Evolutionary conservation across 2,329 filamentous ascomycete species (phyloP), one percentile per base, ranked within the genome.

Genomic region (Cladosporium velox): DNA sequence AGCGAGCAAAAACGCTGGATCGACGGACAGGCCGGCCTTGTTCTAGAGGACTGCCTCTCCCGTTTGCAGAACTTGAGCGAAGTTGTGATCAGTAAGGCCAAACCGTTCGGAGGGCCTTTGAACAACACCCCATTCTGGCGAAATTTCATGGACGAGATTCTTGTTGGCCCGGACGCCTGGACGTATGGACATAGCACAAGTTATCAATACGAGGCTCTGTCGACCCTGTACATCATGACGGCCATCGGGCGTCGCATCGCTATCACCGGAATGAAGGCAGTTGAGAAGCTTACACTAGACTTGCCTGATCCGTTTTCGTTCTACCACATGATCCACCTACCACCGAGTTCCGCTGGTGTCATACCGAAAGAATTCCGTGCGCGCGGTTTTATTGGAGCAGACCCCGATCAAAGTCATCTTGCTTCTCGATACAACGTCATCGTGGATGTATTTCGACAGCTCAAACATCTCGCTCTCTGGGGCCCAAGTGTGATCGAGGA

Each of bases 61-160:
- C 59, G 67, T 24, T 65, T 74, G 28, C 71, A 69, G 3, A 73
- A 71, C 52, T 47, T 73, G 5, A 47, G 49, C 7, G 60, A 69
- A 60, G 67, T 67, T 15, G 44, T 65, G 30, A 64, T 70, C n/a
- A 61, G 60, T 32, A 67, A 52, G 30, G 65, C 65, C 44, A 67
- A 47, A 35, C 66, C 65, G 38, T 70, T 69, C 44, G 3, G 4
- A 34, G 26, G 62, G 26, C n/a, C 24, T 12, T 8, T 47, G 4
- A 34, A 47, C 15, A 18, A 44, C 30, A 44, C 18, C 3, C 21
- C 35, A 2, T 64, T 30, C 35, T 64, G 61, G 61, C 28, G 32
- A 8, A 24, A 64, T 5, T 24, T 57, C 15, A 38, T 24, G 24
- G 18, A n/a, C 18, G 7, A 32, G 15, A 47, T 55, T 4, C 34